Percentiles rank a stretch among this genome's conserved stretches.
phyloP scores from a whole-genome alignment of 73 alveolate genomes.

The Uronychia binucleata region DNA sequence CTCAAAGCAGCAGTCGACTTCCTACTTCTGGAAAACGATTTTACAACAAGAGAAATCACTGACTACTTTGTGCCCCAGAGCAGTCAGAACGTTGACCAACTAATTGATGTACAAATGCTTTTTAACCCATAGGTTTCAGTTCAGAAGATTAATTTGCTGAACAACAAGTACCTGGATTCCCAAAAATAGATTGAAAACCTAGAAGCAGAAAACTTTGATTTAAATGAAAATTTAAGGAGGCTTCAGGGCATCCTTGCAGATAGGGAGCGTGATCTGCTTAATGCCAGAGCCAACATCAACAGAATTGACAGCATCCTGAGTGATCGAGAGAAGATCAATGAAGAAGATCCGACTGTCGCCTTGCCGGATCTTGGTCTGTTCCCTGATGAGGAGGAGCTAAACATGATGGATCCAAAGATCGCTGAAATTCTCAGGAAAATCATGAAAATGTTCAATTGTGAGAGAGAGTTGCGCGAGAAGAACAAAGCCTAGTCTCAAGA shows the following conservation, averaged over 20 bases:
- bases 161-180: not conserved
- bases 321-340: not conserved
- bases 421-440: not conserved
- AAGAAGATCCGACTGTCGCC: not conserved
- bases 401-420: not conserved
- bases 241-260: not conserved
- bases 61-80: not conserved
- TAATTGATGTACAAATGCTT: not conserved
- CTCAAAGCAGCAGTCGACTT: not conserved
- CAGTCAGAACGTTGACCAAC: not conserved
- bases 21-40: not conserved
- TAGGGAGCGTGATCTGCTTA: not conserved
- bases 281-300: not conserved
- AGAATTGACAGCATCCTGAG: not conserved
- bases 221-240: not conserved
- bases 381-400: not conserved
- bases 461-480: not conserved
- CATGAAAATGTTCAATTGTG: not conserved
- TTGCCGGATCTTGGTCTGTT: not conserved
- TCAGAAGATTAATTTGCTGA: not conserved
- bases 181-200: not conserved
- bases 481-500: not conserved
- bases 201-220: not conserved
- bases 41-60: not conserved
- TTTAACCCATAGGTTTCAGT: not conserved